A percentile compares a stretch with the other conserved stretches of the same genome.
phyloP scores from a whole-genome alignment of 352 stramenopile genomes.

The Phytophthora pinifolia region DNA sequence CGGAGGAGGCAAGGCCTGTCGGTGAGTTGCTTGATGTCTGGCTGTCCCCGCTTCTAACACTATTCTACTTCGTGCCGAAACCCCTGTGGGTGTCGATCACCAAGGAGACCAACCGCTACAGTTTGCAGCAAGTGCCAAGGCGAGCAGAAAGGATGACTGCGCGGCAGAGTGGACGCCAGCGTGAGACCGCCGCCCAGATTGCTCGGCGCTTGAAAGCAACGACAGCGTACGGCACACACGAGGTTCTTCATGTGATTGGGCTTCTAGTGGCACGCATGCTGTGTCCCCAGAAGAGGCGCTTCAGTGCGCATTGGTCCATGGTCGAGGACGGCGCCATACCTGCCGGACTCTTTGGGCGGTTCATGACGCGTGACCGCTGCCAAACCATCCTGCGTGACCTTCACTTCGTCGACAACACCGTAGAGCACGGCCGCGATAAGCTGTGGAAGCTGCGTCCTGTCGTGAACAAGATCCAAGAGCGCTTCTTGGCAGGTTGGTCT shows the following conservation, averaged over 20 bases:
- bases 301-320: constrained; percentile 23
- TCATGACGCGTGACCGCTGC: constrained; percentile 19
- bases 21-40: no score
- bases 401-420: constrained; percentile 12
- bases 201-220: not conserved
- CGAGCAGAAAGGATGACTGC: no score
- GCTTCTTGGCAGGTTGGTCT: constrained; percentile 10
- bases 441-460: constrained; percentile 22
- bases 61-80: no score
- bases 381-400: constrained; percentile 17
- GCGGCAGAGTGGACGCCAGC: no score
- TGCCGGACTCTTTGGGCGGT: constrained; percentile 11
- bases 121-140: no score
- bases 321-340: constrained; percentile 9
- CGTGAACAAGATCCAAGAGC: constrained; percentile 9
- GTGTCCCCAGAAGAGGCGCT: constrained; percentile 14
- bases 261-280: constrained; percentile 24
- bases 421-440: not conserved
- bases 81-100: no score
- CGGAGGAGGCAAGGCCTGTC: no score
- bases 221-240: not conserved
- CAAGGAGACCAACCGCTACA: no score
- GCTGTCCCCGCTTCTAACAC: no score
- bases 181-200: no score
- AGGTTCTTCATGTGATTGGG: constrained; percentile 22